Conservation (phyloP, 257 asterid species). For the Nicotiana tabacum region DNA sequence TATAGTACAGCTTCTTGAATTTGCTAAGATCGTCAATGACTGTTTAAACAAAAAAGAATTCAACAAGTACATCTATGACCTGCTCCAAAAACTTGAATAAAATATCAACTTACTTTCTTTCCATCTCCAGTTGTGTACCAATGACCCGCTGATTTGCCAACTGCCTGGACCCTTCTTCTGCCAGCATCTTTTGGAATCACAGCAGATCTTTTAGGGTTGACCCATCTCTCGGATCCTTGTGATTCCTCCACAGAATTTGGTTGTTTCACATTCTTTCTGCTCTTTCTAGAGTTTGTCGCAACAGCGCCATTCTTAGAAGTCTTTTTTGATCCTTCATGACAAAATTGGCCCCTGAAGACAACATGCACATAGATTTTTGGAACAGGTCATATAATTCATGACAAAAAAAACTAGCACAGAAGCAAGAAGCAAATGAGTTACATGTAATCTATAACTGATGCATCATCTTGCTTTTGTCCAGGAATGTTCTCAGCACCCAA, state of each 20-base stretch:
- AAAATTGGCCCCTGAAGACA: slow-evolving; percentile 69
- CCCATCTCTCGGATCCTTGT: slow-evolving; percentile 55
- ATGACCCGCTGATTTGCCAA: slow-evolving; percentile 57
- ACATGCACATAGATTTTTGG: background rate
- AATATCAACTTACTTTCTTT: slow-evolving; percentile 51
- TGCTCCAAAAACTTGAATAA: background rate
- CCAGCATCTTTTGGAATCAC: slow-evolving; percentile 60
- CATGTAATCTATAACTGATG: slow-evolving; percentile 70
- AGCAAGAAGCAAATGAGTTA: slow-evolving; percentile 19
- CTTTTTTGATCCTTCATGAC: slow-evolving; percentile 37
- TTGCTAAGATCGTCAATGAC: background rate
- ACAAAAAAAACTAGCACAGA: background rate
- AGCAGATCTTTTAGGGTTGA: slow-evolving; percentile 52
- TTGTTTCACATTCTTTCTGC: slow-evolving; percentile 38
- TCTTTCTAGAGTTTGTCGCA: slow-evolving; percentile 37
- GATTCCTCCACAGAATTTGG: slow-evolving; percentile 29
- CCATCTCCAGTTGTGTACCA: slow-evolving; percentile 70
- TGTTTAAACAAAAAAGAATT: background rate
- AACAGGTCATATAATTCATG: background rate
- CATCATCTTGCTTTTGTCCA: slow-evolving; percentile 35
- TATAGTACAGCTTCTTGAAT: background rate
- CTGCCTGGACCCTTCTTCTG: slow-evolving; percentile 77
- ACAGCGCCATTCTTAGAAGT: slow-evolving; percentile 19
- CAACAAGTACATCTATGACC: slow-evolving; percentile 2
- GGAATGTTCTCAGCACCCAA: slow-evolving; percentile 49